A percentile compares a stretch with the other conserved stretches of the same genome.
These are phyloP conservation scores for Tetradesmus lagerheimii DNA, from an alignment of 139 green algal genomes.

Conservation along the genomic window DNA sequence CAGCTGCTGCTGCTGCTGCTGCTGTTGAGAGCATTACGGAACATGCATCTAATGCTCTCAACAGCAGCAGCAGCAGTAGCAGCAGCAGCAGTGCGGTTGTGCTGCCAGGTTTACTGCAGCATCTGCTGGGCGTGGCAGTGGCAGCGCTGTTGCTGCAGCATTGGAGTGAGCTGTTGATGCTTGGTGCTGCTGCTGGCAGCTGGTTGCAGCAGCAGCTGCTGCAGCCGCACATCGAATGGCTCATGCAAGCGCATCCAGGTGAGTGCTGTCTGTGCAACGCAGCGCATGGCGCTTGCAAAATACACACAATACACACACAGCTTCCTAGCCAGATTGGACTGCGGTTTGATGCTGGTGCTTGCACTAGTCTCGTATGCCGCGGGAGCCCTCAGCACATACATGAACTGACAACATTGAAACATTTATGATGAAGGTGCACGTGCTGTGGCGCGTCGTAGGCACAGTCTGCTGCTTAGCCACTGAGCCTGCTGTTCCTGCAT, in stretches of 20 bases:
- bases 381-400: no score
- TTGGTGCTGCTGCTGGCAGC: not conserved
- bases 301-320: no score
- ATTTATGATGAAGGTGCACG: not conserved
- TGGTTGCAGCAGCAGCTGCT: conserved; percentile 14
- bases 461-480: not conserved
- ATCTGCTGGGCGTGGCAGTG: not conserved
- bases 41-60: no score
- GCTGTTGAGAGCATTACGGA: no score
- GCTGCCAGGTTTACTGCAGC: conserved; percentile 33
- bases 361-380: no score
- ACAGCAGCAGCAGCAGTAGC: not conserved
- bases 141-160: not conserved
- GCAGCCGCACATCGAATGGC: conserved; percentile 41
- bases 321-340: no score
- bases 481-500: not conserved
- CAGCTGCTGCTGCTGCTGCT: not conserved
- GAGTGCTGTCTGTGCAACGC: not conserved
- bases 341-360: no score
- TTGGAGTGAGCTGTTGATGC: not conserved
- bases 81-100: not conserved
- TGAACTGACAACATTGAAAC: no score
- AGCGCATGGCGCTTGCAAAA: no score
- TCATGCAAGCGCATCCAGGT: conserved; percentile 33
- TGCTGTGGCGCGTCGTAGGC: not conserved